Conservation (phyloP, 1,284 basidiomycete genomes). For the Sanghuangporus weigelae region DNA sequence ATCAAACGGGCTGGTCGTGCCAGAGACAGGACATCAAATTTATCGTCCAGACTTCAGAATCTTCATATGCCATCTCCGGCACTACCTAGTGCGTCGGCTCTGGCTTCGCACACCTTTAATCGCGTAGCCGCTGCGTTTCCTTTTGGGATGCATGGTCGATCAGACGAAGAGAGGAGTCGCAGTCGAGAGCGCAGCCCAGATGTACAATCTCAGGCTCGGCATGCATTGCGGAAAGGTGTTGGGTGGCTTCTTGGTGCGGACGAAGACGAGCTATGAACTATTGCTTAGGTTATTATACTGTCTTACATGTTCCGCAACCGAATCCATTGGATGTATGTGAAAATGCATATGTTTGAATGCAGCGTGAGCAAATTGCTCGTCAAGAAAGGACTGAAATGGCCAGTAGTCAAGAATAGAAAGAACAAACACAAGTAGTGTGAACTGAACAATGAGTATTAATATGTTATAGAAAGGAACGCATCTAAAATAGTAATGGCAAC, state of each 20-base stretch:
- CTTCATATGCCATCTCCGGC: slow-evolving; percentile 62
- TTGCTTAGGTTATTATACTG: background rate
- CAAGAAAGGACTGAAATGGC: background rate
- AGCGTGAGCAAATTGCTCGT: background rate
- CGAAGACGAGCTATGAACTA: slow-evolving; percentile 30
- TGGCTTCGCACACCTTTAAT: slow-evolving; percentile 69
- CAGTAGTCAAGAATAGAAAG: slow-evolving; percentile 17
- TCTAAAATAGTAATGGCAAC: background rate
- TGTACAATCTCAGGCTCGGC: slow-evolving; percentile 65
- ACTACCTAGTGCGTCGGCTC: slow-evolving; percentile 57
- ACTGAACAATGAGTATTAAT: background rate
- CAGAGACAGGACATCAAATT: slow-evolving; percentile 32
- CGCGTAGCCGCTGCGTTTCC: slow-evolving; percentile 76
- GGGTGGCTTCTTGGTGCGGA: slow-evolving; percentile 86
- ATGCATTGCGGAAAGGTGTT: slow-evolving; percentile 74
- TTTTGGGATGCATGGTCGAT: slow-evolving; percentile 48
- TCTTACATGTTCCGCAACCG: background rate
- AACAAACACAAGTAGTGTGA: slow-evolving; percentile 10
- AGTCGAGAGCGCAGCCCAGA: slow-evolving; percentile 46
- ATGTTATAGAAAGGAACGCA: background rate
- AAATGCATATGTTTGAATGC: background rate
- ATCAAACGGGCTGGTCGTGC: slow-evolving; percentile 14
- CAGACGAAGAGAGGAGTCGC: slow-evolving; percentile 36
- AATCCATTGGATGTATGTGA: background rate
- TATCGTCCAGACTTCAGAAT: slow-evolving; percentile 51